Evolutionary conservation across 176 grass and related monocot genomes (phyloP).

Genomic region (Eleusine coracana): DNA sequence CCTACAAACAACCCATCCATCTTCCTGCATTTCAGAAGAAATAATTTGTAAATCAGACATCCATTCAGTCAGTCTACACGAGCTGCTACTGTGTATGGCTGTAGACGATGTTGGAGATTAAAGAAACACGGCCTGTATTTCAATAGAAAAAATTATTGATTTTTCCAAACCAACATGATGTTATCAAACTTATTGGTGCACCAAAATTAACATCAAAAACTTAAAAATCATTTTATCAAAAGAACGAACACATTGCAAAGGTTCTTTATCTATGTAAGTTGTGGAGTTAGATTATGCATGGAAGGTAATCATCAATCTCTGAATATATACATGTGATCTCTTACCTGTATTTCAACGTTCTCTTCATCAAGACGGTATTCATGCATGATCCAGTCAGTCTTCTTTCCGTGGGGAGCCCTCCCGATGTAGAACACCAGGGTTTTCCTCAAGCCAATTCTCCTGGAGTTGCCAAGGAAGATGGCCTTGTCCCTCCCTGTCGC

Average conservation of each 20-base stretch:
- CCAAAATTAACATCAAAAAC: neutral
- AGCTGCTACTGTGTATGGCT: no score
- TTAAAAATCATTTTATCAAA: neutral
- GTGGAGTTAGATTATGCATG: neutral
- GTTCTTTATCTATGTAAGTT: neutral
- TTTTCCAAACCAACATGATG: neutral
- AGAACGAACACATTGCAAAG: neutral
- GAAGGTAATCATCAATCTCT: neutral
- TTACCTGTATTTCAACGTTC: constrained; percentile 66
- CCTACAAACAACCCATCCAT: constrained; percentile 98
- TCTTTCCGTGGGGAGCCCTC: constrained; percentile 90
- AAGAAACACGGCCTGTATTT: neutral
- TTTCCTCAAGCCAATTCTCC: constrained; percentile 88
- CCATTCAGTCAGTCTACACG: neutral
- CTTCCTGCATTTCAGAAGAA: constrained; percentile 66
- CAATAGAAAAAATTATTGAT: neutral
- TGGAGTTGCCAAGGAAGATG: constrained; percentile 60
- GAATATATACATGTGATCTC: neutral
- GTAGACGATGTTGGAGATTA: neutral
- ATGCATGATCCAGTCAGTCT: constrained; percentile 83
- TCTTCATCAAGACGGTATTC: constrained; percentile 82
- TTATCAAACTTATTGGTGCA: neutral
- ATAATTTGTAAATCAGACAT: neutral
- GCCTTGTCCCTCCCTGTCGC: constrained; percentile 91
- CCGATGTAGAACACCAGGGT: constrained; percentile 96